Base-by-base conservation (phyloP, 345 rosid genomes). In the Hevea brasiliensis region DNA sequence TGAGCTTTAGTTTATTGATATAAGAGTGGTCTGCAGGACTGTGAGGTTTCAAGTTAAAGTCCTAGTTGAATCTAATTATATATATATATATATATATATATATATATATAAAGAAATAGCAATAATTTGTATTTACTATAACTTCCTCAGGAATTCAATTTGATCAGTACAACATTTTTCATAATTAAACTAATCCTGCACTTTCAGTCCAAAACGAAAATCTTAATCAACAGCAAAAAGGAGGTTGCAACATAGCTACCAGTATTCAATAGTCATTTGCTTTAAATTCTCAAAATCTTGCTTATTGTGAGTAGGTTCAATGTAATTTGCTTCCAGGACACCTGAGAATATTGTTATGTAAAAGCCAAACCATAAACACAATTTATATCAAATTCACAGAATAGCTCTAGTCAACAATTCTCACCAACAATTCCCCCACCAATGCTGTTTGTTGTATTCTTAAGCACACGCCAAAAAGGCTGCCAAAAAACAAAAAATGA, bases 231-330 rank as follows among this genome's bases (percentile, higher is more conserved):
- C 26, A 59, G 37, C 8, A 9, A 23, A 17, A 32, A 37, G n/a
- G n/a, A 29, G 29, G 0, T 40, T 10, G 4, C 3, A 13, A 12
- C 14, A 17, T 3, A 15, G 18, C 82, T 75, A 75, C 83, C 83
- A 80, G 42, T 75, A 80, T 41, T 80, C 83, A 13, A 24, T 0
- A 6, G 77, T 71, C 83, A 76, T 80, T 18, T 61, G 71, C 71
- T 72, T 80, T 48, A 80, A 17, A n/a, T 18, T 80, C 77, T 75
- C 80, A 72, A 80, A 80, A 62, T 80, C 83, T 44, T 80, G 83
- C 70, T 80, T 80, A 8, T 68, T 80, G 54, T 80, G 77, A 15
- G 77, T 67, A 18, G 80, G 83, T 73, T 67, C 45, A 61, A 80
- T 75, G 48, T 20, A 75, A 56, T 80, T 75, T 62, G 68, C 83